These are phyloP conservation scores for Pelagophyceae sp. DNA, from an alignment of 352 stramenopile species.

Conservation along the genomic window DNA sequence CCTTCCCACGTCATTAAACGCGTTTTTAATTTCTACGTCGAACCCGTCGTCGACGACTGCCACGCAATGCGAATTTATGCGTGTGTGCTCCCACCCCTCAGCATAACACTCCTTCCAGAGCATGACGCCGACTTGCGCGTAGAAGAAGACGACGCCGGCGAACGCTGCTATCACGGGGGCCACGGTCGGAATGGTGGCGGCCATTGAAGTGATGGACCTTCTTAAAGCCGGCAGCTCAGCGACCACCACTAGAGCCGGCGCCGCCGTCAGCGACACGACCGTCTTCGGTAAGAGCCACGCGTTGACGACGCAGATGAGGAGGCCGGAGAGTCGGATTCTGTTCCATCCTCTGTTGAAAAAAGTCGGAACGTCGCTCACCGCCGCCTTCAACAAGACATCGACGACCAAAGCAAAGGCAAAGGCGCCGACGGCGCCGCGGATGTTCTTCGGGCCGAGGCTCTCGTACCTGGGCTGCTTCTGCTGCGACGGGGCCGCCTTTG, in stretches of 20 bases:
- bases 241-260: neutral
- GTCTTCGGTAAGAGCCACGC: neutral
- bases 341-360: neutral
- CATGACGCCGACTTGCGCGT: conserved; percentile 1
- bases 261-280: neutral
- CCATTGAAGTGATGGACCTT: neutral
- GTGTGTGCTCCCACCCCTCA: neutral
- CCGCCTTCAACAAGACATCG: neutral
- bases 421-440: neutral
- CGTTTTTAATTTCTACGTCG: conserved; percentile 8
- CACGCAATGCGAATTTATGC: neutral
- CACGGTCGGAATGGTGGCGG: neutral
- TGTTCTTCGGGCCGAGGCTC: too few species aligned
- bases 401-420: neutral
- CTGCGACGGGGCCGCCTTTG: too few species aligned
- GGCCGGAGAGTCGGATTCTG: neutral
- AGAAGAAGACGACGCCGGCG: conserved; percentile 3
- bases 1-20: conserved; percentile 13
- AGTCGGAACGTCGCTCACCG: neutral
- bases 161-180: conserved; percentile 1
- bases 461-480: too few species aligned
- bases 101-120: conserved; percentile 1
- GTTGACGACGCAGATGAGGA: neutral
- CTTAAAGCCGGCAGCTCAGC: neutral
- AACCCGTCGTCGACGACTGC: neutral